Evolutionary conservation across 1,284 basidiomycete genomes (phyloP).

Genomic region (Rugosomyces carneus): DNA sequence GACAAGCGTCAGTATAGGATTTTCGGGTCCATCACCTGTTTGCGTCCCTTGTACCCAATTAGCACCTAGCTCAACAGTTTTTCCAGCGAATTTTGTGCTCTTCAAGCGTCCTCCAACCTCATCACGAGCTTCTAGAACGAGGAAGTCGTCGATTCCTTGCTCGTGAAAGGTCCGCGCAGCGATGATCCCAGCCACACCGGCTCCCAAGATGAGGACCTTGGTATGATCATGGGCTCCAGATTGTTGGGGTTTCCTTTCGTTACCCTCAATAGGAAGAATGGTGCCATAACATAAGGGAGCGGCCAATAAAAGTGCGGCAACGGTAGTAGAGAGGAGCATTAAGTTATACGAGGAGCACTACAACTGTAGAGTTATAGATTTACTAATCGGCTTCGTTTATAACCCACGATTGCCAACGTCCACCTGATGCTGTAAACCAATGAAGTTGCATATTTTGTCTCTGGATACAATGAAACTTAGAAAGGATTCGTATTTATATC

Average conservation of each 20-base stretch:
- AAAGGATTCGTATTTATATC: too few relatives aligned
- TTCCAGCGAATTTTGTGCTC: constrained; percentile 39
- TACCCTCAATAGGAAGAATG: too few relatives aligned
- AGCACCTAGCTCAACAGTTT: constrained; percentile 55
- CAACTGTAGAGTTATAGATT: too few relatives aligned
- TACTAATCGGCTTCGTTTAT: too few relatives aligned
- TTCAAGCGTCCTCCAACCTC: constrained; percentile 61
- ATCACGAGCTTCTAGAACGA: constrained; percentile 55
- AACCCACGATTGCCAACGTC: too few relatives aligned
- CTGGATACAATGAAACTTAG: too few relatives aligned
- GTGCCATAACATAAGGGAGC: too few relatives aligned
- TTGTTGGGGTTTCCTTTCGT: too few relatives aligned
- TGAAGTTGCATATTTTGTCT: too few relatives aligned
- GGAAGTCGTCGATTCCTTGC: constrained; percentile 52
- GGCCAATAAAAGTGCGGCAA: too few relatives aligned
- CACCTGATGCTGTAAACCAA: too few relatives aligned
- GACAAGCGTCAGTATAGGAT: constrained; percentile 56
- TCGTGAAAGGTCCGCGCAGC: constrained; percentile 58
- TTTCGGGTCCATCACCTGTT: constrained; percentile 39
- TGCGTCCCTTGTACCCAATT: constrained; percentile 73
- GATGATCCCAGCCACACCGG: constrained; percentile 61
- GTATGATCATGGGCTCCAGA: constrained; percentile 1
- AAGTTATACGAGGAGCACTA: too few relatives aligned
- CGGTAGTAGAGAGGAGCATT: not conserved
- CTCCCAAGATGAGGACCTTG: constrained; percentile 40